phyloP scores from a whole-genome alignment of 1,284 basidiomycete genomes.

The Ceratobasidium sp. region DNA sequence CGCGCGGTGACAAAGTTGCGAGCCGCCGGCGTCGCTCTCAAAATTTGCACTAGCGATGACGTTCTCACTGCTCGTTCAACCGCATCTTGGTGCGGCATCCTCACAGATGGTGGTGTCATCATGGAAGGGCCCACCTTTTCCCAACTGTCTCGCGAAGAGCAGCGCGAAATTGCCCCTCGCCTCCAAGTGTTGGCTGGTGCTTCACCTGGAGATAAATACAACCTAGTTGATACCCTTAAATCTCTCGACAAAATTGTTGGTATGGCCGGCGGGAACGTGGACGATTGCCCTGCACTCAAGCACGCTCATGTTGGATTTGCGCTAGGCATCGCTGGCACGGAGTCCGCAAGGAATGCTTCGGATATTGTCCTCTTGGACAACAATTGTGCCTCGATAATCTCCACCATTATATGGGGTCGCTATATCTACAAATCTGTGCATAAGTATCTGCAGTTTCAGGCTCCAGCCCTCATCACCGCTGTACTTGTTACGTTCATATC shows the following conservation, averaged over 20 bases:
- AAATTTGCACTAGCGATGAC: constrained; percentile 99
- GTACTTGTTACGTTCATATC: constrained; percentile 93
- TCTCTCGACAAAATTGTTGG: constrained; percentile 90
- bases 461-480: constrained; percentile 94
- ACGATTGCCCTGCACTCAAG: constrained; percentile 97
- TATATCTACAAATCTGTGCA: constrained; percentile 97
- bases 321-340: constrained; percentile 98
- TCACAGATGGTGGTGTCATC: constrained; percentile 87
- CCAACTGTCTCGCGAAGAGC: constrained; percentile 53
- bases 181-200: constrained; percentile 82
- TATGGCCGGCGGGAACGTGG: constrained; percentile 97
- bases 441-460: constrained; percentile 98
- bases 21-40: constrained; percentile 89
- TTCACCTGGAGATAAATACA: constrained; percentile 95
- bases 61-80: constrained; percentile 93
- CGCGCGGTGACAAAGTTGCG: constrained; percentile 88
- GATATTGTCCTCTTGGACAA: constrained; percentile 99
- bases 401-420: constrained; percentile 98
- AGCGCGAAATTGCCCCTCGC: constrained; percentile 57
- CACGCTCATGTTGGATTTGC: constrained; percentile 93
- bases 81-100: constrained; percentile 94
- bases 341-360: constrained; percentile 98
- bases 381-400: constrained; percentile 94
- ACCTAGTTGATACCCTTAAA: constrained; percentile 89
- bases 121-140: constrained; percentile 90